A percentile compares a stretch with the other conserved stretches of the same genome.
These are phyloP conservation scores for Aspergillus ochraceus DNA, from an alignment of 2,329 filamentous ascomycete species.

Conservation along the genomic window DNA sequence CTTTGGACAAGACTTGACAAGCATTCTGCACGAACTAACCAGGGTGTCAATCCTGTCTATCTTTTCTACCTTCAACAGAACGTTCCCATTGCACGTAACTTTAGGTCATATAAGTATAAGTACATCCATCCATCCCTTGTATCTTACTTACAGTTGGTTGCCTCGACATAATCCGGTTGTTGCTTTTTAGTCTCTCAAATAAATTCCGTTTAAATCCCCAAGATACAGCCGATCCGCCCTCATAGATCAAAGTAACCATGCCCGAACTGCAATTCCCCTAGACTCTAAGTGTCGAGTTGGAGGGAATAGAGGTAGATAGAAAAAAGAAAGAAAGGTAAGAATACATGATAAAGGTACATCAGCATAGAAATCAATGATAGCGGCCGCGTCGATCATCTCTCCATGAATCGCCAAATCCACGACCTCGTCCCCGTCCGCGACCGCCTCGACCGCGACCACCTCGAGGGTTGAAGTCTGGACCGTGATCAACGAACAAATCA, in stretches of 20 bases:
- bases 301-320: not conserved
- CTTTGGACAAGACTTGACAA: constrained; percentile 16
- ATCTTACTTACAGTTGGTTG: not conserved
- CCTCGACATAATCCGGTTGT: not conserved
- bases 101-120: not conserved
- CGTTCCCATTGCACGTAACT: not conserved
- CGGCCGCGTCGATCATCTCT: constrained; percentile 12
- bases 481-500: constrained; percentile 68
- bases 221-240: not conserved
- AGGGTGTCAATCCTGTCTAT: not conserved
- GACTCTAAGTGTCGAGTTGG: not conserved
- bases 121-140: not conserved
- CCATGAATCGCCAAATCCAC: constrained; percentile 25
- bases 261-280: not conserved
- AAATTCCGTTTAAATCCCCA: not conserved
- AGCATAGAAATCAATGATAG: constrained; percentile 4
- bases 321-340: not conserved
- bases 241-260: not conserved
- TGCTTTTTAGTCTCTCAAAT: not conserved
- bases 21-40: not conserved
- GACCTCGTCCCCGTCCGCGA: constrained; percentile 35
- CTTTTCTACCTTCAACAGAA: not conserved
- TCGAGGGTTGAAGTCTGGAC: constrained; percentile 56
- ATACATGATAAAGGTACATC: not conserved
- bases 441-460: constrained; percentile 29